Evolutionary conservation across 208 protist species (phyloP).

Genomic region (Acanthamoeba culbertsoni): DNA sequence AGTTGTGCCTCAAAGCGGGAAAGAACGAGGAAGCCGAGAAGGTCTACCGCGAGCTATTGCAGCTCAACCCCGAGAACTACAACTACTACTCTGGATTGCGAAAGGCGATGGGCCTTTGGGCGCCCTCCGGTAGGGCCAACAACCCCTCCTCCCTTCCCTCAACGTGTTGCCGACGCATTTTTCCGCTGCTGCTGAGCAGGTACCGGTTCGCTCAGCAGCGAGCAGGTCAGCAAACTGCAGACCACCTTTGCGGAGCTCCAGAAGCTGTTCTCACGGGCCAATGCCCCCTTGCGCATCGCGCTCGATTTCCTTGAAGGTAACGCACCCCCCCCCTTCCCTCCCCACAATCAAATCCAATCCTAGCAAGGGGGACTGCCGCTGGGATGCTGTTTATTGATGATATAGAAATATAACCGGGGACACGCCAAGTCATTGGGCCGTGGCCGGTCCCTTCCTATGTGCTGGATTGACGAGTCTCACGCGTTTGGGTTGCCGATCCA

Average conservation of each 20-base stretch:
- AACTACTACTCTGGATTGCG: neutral
- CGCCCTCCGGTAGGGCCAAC: too few species aligned
- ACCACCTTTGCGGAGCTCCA: neutral
- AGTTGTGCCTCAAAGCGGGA: neutral
- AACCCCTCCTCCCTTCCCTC: too few species aligned
- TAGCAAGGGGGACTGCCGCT: too few species aligned
- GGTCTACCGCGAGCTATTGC: neutral
- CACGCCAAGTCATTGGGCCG: too few species aligned
- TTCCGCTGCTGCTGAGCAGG: too few species aligned
- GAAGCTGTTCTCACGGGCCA: neutral
- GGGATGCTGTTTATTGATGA: too few species aligned
- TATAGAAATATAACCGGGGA: too few species aligned
- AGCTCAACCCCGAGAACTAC: conserved; percentile 28
- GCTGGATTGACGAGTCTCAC: too few species aligned
- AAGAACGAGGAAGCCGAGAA: conserved; percentile 5
- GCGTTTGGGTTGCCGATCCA: too few species aligned
- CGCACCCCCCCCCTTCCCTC: neutral
- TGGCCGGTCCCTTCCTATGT: too few species aligned
- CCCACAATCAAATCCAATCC: neutral
- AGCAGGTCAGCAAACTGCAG: neutral
- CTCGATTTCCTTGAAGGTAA: conserved; percentile 25
- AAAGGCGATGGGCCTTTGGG: neutral
- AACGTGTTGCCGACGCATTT: too few species aligned
- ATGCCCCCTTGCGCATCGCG: neutral
- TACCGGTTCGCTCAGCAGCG: neutral